Evolutionary conservation across 805 yeast species (phyloP).

Genomic region (Saccharomycopsis oosterbeekiorum): DNA sequence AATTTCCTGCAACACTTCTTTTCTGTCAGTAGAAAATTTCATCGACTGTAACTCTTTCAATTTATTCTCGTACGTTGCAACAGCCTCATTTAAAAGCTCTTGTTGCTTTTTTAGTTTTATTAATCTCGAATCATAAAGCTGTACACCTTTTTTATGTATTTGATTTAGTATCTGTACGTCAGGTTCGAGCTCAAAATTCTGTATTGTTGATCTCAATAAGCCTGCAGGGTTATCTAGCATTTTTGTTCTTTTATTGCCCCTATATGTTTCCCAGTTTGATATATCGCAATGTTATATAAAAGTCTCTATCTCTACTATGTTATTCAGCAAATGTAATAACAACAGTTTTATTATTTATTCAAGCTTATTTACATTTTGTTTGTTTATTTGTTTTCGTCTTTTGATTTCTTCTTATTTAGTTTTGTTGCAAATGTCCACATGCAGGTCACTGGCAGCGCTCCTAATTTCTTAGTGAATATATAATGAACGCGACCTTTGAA

Average conservation of each 20-base stretch:
- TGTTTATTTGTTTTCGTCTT: too few relatives aligned
- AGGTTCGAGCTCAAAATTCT: conserved; percentile 41
- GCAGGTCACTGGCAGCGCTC: too few relatives aligned
- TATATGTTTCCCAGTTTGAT: too few relatives aligned
- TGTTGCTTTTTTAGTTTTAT: conserved; percentile 22
- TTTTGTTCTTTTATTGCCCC: neutral
- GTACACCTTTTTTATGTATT: conserved; percentile 30
- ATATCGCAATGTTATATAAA: too few relatives aligned
- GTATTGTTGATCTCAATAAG: conserved; percentile 33
- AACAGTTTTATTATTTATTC: too few relatives aligned
- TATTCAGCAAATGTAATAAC: too few relatives aligned
- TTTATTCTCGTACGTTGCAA: conserved; percentile 18
- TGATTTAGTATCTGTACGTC: conserved; percentile 38
- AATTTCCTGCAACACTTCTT: conserved; percentile 26
- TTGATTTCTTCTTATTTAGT: too few relatives aligned
- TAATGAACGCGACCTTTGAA: too few relatives aligned
- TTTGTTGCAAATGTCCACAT: too few relatives aligned
- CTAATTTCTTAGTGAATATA: too few relatives aligned
- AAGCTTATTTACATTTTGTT: too few relatives aligned
- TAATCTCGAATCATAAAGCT: conserved; percentile 26
- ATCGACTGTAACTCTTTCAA: conserved; percentile 18
- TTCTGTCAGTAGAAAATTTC: conserved; percentile 24
- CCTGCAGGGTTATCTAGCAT: conserved; percentile 14
- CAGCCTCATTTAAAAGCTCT: conserved; percentile 18
- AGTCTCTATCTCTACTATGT: too few relatives aligned